Conservation (phyloP, 2,329 filamentous ascomycete genomes). For the Clonostachys byssicola region DNA sequence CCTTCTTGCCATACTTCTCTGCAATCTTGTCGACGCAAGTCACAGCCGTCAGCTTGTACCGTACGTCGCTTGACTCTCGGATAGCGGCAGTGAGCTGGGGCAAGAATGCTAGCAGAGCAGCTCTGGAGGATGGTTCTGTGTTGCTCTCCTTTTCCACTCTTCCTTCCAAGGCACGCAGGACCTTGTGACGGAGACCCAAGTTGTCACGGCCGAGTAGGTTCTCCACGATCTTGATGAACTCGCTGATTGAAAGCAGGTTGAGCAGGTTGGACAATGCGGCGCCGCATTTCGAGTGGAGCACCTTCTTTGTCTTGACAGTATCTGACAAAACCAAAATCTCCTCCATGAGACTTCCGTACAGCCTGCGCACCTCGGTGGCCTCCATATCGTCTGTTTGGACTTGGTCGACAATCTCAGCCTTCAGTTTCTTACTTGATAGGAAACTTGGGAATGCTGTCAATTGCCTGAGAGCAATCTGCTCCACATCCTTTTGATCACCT, state of each 20-base stretch:
- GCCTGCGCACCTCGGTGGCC: constrained; percentile 58
- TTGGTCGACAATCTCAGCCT: constrained; percentile 48
- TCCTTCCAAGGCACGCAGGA: constrained; percentile 74
- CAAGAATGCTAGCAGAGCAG: constrained; percentile 72
- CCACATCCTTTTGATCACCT: constrained; percentile 39
- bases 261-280: constrained; percentile 76
- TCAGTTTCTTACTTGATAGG: constrained; percentile 53
- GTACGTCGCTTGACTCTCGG: constrained; percentile 64
- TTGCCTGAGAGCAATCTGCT: constrained; percentile 48
- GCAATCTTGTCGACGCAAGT: constrained; percentile 89
- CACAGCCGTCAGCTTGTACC: constrained; percentile 81
- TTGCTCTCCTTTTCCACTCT: constrained; percentile 72
- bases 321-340: constrained; percentile 64
- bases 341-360: constrained; percentile 67
- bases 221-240: constrained; percentile 87
- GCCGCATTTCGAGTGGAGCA: constrained; percentile 55
- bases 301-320: constrained; percentile 51
- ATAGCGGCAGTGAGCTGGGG: constrained; percentile 76
- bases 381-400: constrained; percentile 62
- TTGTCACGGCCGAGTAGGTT: constrained; percentile 73
- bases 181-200: constrained; percentile 72
- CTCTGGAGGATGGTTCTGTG: constrained; percentile 63
- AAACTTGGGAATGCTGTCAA: constrained; percentile 54
- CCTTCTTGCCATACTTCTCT: constrained; percentile 93
- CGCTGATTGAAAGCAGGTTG: constrained; percentile 76